A percentile compares a stretch with the other conserved stretches of the same genome.
Conservation (phyloP, 805 yeast species). For the Ogataea trehalophila region DNA sequence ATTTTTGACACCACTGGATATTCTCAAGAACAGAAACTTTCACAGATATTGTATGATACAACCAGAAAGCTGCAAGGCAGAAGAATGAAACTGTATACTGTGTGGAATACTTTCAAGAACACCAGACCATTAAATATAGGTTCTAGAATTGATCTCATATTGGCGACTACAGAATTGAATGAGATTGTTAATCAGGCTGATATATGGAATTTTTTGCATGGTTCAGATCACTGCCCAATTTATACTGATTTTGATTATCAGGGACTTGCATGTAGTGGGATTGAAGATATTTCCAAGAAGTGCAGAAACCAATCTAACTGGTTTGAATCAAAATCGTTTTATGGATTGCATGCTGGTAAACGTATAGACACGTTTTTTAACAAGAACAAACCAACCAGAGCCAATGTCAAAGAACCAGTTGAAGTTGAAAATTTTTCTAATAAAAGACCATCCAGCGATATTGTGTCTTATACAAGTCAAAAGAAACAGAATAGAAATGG, state of each 20-base stretch:
- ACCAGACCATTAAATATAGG: conserved; percentile 82
- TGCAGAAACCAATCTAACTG: conserved; percentile 25
- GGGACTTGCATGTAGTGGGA: not conserved
- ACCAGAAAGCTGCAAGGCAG: conserved; percentile 54
- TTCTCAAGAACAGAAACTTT: conserved; percentile 21
- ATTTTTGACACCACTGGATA: conserved; percentile 25
- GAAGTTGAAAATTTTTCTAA: not conserved
- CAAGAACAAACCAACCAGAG: not conserved
- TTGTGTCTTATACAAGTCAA: conserved; percentile 14
- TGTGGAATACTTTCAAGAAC: conserved; percentile 82
- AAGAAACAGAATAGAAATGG: conserved; percentile 6
- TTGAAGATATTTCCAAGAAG: conserved; percentile 2
- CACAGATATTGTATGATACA: conserved; percentile 50
- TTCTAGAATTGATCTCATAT: conserved; percentile 77
- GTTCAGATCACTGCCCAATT: conserved; percentile 95
- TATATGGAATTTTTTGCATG: conserved; percentile 67
- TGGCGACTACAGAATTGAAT: conserved; percentile 41
- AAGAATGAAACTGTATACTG: conserved; percentile 69
- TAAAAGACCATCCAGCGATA: not conserved
- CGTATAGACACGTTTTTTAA: conserved; percentile 29
- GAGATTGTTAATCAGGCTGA: conserved; percentile 35
- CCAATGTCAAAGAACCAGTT: not conserved
- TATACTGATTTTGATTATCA: conserved; percentile 54
- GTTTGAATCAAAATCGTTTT: conserved; percentile 51
- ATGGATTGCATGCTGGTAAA: conserved; percentile 31